Conservation (phyloP, 2,329 filamentous ascomycete species). For the Aspergillus fructus region DNA sequence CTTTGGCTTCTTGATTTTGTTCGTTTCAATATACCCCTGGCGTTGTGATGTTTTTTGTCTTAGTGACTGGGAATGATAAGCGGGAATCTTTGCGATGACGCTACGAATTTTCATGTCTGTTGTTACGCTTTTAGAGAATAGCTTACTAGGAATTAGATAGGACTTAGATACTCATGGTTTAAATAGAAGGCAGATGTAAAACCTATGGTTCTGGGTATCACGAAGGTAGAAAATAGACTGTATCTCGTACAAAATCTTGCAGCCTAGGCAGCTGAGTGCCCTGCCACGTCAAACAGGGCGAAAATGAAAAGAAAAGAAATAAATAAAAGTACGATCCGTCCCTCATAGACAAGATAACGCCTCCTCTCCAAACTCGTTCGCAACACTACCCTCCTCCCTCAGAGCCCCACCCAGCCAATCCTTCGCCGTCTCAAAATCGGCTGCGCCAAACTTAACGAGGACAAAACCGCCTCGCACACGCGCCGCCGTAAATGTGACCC, state of each 20-base stretch:
- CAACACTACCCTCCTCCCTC: conserved; percentile 69
- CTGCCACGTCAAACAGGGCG: neutral
- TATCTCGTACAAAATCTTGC: neutral
- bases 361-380: conserved; percentile 72
- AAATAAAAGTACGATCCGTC: neutral
- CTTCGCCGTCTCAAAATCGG: conserved; percentile 75
- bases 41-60: neutral
- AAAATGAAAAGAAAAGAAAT: neutral
- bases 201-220: conserved; percentile 7
- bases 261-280: neutral
- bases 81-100: neutral
- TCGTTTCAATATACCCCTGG: conserved; percentile 5
- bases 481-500: conserved; percentile 79
- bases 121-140: neutral
- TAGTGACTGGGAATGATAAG: neutral
- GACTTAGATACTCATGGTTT: neutral
- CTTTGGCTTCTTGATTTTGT: neutral
- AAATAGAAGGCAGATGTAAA: neutral
- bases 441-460: conserved; percentile 86
- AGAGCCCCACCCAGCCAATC: conserved; percentile 78
- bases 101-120: neutral
- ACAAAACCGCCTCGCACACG: conserved; percentile 73
- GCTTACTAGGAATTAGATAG: neutral
- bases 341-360: conserved; percentile 69
- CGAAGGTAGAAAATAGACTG: neutral